Conservation (phyloP, 345 rosid genomes). For the Citropsis articulata region DNA sequence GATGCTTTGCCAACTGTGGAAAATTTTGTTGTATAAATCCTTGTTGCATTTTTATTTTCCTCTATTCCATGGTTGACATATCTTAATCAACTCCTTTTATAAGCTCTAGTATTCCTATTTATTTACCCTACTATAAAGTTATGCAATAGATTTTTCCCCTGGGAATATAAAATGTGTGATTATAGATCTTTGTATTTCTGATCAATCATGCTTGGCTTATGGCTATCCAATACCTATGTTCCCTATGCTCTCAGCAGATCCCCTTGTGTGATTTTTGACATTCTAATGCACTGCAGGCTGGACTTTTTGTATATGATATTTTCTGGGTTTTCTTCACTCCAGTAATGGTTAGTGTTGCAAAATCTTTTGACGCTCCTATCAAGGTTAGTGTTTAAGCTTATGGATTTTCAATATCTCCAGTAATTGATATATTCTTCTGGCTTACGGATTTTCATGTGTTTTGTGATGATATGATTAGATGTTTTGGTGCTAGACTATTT, state of each 20-base stretch:
- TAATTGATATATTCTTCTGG: background rate
- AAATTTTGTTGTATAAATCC: background rate
- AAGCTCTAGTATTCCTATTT: background rate
- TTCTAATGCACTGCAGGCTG: constrained; percentile 52
- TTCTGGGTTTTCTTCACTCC: constrained; percentile 99
- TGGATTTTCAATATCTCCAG: no score
- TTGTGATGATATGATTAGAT: background rate
- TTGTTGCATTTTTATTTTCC: background rate
- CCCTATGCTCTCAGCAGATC: no score
- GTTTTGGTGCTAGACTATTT: background rate
- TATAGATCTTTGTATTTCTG: background rate
- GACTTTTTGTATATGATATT: constrained; percentile 92
- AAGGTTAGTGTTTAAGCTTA: constrained; percentile 59
- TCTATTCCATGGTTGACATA: background rate
- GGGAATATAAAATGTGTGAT: background rate
- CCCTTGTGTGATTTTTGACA: background rate
- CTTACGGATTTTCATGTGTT: background rate
- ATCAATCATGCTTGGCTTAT: background rate
- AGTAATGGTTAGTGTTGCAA: constrained; percentile 98
- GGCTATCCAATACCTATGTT: background rate
- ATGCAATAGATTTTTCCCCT: background rate
- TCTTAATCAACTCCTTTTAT: background rate
- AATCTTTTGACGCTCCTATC: constrained; percentile 98
- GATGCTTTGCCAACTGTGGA: no score
- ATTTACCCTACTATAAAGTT: background rate